Percentiles rank a stretch among this genome's conserved stretches.
These are phyloP conservation scores for Prunus mira DNA, from an alignment of 306 rosid genomes.

Conservation along the genomic window DNA sequence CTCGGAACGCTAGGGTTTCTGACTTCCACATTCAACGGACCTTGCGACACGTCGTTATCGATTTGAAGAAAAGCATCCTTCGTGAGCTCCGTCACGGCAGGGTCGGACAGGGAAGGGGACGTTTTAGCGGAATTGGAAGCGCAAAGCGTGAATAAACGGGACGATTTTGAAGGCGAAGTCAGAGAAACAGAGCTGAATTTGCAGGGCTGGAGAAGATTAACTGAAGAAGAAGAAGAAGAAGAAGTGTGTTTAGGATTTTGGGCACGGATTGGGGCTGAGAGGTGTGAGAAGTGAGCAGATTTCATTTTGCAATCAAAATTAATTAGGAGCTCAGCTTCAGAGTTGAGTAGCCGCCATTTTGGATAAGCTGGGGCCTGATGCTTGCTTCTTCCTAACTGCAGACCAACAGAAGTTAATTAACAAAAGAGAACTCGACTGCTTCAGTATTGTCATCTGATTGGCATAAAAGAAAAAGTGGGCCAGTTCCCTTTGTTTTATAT, in stretches of 20 bases:
- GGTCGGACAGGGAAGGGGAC: slow-evolving; percentile 5
- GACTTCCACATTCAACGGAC: slow-evolving; percentile 33
- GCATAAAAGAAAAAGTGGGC: no score
- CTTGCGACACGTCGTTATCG: slow-evolving; percentile 25
- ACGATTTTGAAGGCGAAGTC: slow-evolving; percentile 19
- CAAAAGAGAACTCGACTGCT: no score
- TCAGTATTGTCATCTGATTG: no score
- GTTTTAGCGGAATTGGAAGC: slow-evolving; percentile 23
- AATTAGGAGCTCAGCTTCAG: background rate
- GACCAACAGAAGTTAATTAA: no score
- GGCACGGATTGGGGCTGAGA: slow-evolving; percentile 23
- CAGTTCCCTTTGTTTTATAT: no score
- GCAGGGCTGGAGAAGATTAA: slow-evolving; percentile 21
- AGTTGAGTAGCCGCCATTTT: background rate
- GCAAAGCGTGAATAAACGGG: slow-evolving; percentile 27
- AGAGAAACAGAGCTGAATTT: slow-evolving; percentile 26
- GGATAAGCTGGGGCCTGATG: background rate
- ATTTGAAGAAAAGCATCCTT: slow-evolving; percentile 16
- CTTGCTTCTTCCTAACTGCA: no score
- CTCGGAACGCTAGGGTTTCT: slow-evolving; percentile 42
- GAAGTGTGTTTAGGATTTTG: slow-evolving; percentile 3
- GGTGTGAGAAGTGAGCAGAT: slow-evolving; percentile 26
- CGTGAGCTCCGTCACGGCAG: slow-evolving; percentile 16
- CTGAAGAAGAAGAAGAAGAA: slow-evolving; percentile 18
- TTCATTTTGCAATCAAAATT: slow-evolving; percentile 26